Evolutionary conservation across 1,284 basidiomycete species (phyloP).

Genomic region (Xanthoconium separans): DNA sequence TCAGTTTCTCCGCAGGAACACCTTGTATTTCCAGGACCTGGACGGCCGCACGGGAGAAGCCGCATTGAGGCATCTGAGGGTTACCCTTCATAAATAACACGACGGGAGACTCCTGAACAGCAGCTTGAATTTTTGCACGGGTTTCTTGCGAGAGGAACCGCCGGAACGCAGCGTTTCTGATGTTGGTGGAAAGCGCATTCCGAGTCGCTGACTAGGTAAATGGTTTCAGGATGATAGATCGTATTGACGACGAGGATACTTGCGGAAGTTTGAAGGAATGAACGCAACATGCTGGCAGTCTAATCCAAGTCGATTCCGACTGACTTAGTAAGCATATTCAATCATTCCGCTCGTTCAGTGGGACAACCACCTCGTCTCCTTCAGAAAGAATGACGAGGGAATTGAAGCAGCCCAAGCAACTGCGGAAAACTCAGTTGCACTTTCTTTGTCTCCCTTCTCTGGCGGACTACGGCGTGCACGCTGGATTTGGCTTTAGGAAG

Average conservation of each 20-base stretch:
- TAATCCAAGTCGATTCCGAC: too few relatives aligned
- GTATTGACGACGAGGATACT: constrained; percentile 1
- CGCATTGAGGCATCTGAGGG: constrained; percentile 84
- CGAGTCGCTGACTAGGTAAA: constrained; percentile 25
- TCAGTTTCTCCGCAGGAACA: constrained; percentile 76
- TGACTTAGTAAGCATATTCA: too few relatives aligned
- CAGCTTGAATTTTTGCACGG: constrained; percentile 42
- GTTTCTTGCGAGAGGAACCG: constrained; percentile 48
- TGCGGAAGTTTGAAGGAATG: constrained; percentile 31
- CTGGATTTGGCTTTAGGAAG: too few relatives aligned
- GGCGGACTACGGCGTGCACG: too few relatives aligned
- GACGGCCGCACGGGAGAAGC: constrained; percentile 92
- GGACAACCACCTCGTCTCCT: too few relatives aligned
- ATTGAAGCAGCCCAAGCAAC: too few relatives aligned
- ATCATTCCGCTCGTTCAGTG: too few relatives aligned
- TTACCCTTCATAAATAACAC: constrained; percentile 91
- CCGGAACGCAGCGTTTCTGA: constrained; percentile 18
- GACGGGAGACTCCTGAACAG: constrained; percentile 56
- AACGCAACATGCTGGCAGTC: too few relatives aligned
- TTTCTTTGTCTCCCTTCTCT: too few relatives aligned
- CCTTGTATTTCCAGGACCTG: constrained; percentile 91
- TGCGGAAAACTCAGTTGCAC: too few relatives aligned
- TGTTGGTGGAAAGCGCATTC: constrained; percentile 2
- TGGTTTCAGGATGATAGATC: neutral
- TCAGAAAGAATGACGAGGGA: too few relatives aligned